These are phyloP conservation scores for Drechslerella coelobrocha DNA, from an alignment of 2,329 filamentous ascomycete genomes.

Conservation along the genomic window DNA sequence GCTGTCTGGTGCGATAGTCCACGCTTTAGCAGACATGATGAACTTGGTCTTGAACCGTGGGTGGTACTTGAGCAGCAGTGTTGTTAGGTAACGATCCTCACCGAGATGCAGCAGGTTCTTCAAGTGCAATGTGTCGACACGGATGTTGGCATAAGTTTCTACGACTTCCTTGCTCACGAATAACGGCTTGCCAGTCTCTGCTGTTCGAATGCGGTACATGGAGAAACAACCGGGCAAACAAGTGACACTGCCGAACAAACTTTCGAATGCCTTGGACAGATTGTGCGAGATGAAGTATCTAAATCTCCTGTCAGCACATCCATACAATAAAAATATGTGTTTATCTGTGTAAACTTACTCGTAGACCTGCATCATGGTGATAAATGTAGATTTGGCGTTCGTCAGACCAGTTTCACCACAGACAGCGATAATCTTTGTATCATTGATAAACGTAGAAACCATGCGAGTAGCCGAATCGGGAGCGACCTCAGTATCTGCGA, in stretches of 20 bases:
- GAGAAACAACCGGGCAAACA: conserved; percentile 98
- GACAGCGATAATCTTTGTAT: conserved; percentile 89
- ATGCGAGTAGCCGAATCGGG: conserved; percentile 89
- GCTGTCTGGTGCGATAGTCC: conserved; percentile 94
- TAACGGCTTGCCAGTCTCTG: conserved; percentile 91
- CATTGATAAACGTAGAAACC: conserved; percentile 86
- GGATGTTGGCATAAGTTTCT: conserved; percentile 85
- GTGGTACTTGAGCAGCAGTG: conserved; percentile 89
- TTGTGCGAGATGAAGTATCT: conserved; percentile 97
- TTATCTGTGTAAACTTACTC: conserved; percentile 62
- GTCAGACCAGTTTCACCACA: conserved; percentile 94
- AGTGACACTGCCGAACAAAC: conserved; percentile 94
- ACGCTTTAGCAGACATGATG: conserved; percentile 87
- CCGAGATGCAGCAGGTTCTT: conserved; percentile 97
- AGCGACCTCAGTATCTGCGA: conserved; percentile 84
- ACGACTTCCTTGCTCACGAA: conserved; percentile 94
- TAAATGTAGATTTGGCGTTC: conserved; percentile 89
- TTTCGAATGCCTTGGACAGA: conserved; percentile 94
- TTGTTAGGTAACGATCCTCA: conserved; percentile 97
- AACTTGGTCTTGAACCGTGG: conserved; percentile 98
- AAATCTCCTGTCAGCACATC: conserved; percentile 19
- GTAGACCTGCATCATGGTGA: conserved; percentile 99
- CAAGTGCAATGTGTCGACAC: conserved; percentile 97
- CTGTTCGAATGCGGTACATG: conserved; percentile 96
- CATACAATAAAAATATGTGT: background rate